Percentiles rank a stretch among this genome's conserved stretches.
Conservation (phyloP, 139 green algal genomes). For the Asterochloris sp. region DNA sequence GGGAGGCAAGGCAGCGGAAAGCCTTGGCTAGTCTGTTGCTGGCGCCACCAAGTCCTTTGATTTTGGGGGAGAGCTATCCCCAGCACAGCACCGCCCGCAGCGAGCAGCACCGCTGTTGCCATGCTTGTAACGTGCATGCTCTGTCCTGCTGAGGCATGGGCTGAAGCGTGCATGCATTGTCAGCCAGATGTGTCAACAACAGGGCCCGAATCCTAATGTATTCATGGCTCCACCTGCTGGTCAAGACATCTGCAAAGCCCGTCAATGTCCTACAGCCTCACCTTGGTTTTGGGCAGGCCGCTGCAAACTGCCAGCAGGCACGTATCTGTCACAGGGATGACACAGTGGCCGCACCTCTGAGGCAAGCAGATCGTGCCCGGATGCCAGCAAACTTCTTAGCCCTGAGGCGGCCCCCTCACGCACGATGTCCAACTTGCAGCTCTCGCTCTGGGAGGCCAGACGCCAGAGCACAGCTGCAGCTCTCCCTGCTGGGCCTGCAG, state of each 20-base stretch:
- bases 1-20: neutral
- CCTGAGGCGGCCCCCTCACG: neutral
- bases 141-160: no score
- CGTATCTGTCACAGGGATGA: neutral
- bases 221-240: no score
- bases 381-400: neutral
- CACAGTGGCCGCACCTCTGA: neutral
- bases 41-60: neutral
- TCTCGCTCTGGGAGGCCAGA: neutral
- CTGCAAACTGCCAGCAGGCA: neutral
- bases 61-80: neutral
- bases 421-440: conserved; percentile 9
- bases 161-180: no score
- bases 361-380: no score
- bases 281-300: neutral
- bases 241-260: no score
- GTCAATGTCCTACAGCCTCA: no score
- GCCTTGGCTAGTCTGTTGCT: neutral
- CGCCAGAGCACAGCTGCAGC: conserved; percentile 6
- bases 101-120: neutral
- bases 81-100: neutral
- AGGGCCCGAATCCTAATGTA: no score
- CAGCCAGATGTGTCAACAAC: no score
- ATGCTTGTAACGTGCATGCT: no score
- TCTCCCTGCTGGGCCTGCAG: no score